These are phyloP conservation scores for Fusarium verrucosum DNA, from an alignment of 2,329 filamentous ascomycete species.

Conservation along the genomic window DNA sequence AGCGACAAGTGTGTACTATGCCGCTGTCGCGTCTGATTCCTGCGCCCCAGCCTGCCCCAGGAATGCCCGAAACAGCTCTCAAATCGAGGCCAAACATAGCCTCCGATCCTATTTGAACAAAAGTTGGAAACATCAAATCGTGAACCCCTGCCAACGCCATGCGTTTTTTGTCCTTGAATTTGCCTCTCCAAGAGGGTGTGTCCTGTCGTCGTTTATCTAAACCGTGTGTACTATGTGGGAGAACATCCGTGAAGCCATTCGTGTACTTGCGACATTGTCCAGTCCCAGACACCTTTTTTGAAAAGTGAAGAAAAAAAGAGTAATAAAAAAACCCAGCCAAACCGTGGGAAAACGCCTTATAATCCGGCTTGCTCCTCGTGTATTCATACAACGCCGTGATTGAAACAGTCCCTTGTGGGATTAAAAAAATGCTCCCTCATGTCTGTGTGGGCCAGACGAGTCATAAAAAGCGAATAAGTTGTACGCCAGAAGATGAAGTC, in stretches of 20 bases:
- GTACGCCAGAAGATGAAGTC: conserved; percentile 12
- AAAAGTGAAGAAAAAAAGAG: conserved; percentile 11
- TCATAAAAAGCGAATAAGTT: conserved; percentile 4
- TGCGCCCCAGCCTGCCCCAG: neutral
- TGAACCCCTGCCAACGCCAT: conserved; percentile 36
- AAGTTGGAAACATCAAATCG: conserved; percentile 31
- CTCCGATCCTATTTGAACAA: conserved; percentile 20
- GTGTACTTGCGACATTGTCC: conserved; percentile 39
- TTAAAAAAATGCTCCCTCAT: conserved; percentile 18
- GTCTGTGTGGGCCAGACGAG: neutral
- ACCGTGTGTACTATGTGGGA: conserved; percentile 19
- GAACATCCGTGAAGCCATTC: conserved; percentile 38
- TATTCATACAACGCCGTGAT: conserved; percentile 39
- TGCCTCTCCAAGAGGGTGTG: conserved; percentile 17
- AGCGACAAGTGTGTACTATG: conserved; percentile 17
- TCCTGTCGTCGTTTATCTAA: conserved; percentile 43
- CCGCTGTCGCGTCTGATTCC: conserved; percentile 2
- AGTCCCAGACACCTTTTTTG: conserved; percentile 24
- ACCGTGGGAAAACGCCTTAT: conserved; percentile 27
- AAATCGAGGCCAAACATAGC: neutral
- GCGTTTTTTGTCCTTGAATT: conserved; percentile 33
- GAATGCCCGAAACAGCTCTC: conserved; percentile 14
- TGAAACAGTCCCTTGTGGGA: conserved; percentile 8
- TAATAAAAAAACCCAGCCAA: neutral
- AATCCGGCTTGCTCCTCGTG: conserved; percentile 27